Evolutionary conservation across 768 basidiomycete species (phyloP).

Genomic region (Leccinellum rugosiceps): DNA sequence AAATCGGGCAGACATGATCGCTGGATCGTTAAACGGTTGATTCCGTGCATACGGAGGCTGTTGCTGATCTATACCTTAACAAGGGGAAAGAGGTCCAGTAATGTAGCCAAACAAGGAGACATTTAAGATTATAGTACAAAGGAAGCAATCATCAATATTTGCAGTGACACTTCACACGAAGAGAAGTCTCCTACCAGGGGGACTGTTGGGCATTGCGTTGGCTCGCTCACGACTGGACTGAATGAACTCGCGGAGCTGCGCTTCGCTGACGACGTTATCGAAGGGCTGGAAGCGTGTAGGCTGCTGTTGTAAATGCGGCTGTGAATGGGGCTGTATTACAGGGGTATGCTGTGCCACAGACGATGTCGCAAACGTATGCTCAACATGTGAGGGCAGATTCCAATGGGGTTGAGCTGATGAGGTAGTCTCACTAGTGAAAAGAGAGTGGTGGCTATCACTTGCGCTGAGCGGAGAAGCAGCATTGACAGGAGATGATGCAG

Average conservation of each 20-base stretch:
- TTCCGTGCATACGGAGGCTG: conserved; percentile 32
- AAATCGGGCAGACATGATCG: conserved; percentile 76
- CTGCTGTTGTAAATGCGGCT: conserved; percentile 33
- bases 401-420: conserved; percentile 43
- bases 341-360: conserved; percentile 48
- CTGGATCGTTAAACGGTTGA: conserved; percentile 68
- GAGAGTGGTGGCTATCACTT: conserved; percentile 47
- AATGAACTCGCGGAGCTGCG: conserved; percentile 74
- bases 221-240: conserved; percentile 64
- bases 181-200: conserved; percentile 50
- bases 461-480: conserved; percentile 52
- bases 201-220: conserved; percentile 29
- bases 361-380: conserved; percentile 44
- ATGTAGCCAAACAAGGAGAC: conserved; percentile 7
- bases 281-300: conserved; percentile 55
- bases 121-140: conserved; percentile 27
- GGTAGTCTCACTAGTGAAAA: conserved; percentile 41
- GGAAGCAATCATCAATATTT: conserved; percentile 33
- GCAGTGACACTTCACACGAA: conserved; percentile 34
- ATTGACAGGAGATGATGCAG: conserved; percentile 57
- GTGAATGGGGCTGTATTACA: conserved; percentile 32
- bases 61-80: conserved; percentile 35
- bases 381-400: conserved; percentile 40
- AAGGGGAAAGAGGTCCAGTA: conserved; percentile 13
- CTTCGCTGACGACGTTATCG: conserved; percentile 59